Conservation (phyloP, 306 rosid genomes). For the Quercus bicolor region DNA sequence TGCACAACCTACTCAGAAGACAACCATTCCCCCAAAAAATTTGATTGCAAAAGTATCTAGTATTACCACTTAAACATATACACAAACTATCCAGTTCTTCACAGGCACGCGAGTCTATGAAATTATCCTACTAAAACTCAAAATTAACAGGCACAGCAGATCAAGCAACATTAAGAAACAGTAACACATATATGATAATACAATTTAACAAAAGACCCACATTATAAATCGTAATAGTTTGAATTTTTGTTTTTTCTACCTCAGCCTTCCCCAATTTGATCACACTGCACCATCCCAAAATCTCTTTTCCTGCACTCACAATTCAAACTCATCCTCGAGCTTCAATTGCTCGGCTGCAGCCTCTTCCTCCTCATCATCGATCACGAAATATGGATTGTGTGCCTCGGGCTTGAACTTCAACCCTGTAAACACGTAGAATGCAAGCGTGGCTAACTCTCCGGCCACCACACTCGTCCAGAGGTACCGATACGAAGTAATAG, state of each 20-base stretch:
- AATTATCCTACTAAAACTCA: constrained; percentile 12
- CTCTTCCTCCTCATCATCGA: constrained; percentile 95
- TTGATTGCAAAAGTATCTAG: constrained; percentile 27
- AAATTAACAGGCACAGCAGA: constrained; percentile 19
- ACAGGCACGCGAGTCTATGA: constrained; percentile 13
- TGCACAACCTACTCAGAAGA: background rate
- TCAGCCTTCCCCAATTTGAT: constrained; percentile 19
- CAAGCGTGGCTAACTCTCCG: constrained; percentile 79
- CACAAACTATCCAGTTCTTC: constrained; percentile 27
- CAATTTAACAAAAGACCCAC: constrained; percentile 22
- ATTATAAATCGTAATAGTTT: constrained; percentile 12
- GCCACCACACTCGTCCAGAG: constrained; percentile 95
- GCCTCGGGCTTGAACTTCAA: constrained; percentile 93
- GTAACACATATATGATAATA: constrained; percentile 34
- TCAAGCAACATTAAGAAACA: constrained; percentile 27
- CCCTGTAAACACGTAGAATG: constrained; percentile 78
- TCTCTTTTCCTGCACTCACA: constrained; percentile 39
- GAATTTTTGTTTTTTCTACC: constrained; percentile 43
- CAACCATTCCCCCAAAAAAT: constrained; percentile 5
- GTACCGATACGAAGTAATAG: constrained; percentile 82
- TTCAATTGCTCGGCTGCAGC: constrained; percentile 90
- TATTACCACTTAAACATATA: constrained; percentile 20
- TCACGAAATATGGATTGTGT: constrained; percentile 85
- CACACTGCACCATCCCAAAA: constrained; percentile 30
- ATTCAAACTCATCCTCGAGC: constrained; percentile 93